phyloP scores from a whole-genome alignment of 805 yeast genomes.

The Candida xiaguanensis region DNA sequence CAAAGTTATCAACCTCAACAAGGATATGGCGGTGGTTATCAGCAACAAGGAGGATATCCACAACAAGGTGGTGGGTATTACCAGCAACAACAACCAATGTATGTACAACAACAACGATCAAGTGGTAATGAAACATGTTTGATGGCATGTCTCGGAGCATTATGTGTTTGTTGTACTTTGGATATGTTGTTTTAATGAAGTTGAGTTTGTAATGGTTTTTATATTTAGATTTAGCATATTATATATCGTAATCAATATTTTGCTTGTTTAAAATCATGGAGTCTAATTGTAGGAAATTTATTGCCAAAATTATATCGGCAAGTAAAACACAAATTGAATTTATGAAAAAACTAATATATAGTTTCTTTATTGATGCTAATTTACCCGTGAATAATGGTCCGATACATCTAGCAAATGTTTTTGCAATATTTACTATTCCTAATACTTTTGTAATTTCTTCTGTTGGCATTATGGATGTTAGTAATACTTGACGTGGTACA shows the following conservation, averaged over 20 bases:
- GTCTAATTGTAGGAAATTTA: slow-evolving; percentile 41
- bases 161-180: slow-evolving; percentile 39
- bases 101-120: slow-evolving; percentile 37
- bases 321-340: slow-evolving; percentile 48
- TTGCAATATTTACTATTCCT: slow-evolving; percentile 84
- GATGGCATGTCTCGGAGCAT: slow-evolving; percentile 41
- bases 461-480: slow-evolving; percentile 62
- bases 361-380: slow-evolving; percentile 49
- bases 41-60: slow-evolving; percentile 17
- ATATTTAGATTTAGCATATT: slow-evolving; percentile 1
- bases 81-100: slow-evolving; percentile 43
- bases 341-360: slow-evolving; percentile 52
- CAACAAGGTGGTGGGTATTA: slow-evolving; percentile 21
- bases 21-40: slow-evolving; percentile 12
- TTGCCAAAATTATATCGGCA: slow-evolving; percentile 45
- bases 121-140: slow-evolving; percentile 28
- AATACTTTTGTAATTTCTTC: slow-evolving; percentile 69
- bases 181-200: slow-evolving; percentile 20
- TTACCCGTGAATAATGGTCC: slow-evolving; percentile 82
- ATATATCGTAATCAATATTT: slow-evolving; percentile 1
- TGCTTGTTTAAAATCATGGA: slow-evolving; percentile 21
- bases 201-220: background rate
- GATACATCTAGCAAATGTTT: slow-evolving; percentile 77
- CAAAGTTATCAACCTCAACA: slow-evolving; percentile 15
- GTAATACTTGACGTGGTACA: slow-evolving; percentile 80